Evolutionary conservation across 2,329 filamentous ascomycete genomes (phyloP).

Genomic region (Trichoderma sp.): DNA sequence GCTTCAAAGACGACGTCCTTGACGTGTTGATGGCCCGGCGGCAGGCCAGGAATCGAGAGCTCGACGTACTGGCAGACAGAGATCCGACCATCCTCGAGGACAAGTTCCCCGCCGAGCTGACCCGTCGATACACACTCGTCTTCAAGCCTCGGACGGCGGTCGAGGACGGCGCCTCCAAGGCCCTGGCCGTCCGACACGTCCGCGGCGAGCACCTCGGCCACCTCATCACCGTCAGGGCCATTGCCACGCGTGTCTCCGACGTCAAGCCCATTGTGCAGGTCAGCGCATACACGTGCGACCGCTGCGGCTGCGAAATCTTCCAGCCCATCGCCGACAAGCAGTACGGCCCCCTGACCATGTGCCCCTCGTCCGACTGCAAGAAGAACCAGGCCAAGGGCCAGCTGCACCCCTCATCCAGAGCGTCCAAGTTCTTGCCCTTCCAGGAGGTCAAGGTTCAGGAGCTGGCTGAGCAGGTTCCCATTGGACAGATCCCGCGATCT

Average conservation of each 20-base stretch:
- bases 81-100: slow-evolving; percentile 69
- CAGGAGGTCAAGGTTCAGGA: slow-evolving; percentile 99
- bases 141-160: slow-evolving; percentile 88
- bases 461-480: slow-evolving; percentile 98
- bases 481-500: slow-evolving; percentile 93
- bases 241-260: slow-evolving; percentile 92
- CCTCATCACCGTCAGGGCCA: slow-evolving; percentile 91
- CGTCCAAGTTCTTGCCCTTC: slow-evolving; percentile 95
- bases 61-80: slow-evolving; percentile 67
- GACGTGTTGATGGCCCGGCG: slow-evolving; percentile 96
- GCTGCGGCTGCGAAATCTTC: slow-evolving; percentile 96
- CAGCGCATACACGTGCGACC: slow-evolving; percentile 96
- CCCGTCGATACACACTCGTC: slow-evolving; percentile 89
- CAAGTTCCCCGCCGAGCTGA: slow-evolving; percentile 89
- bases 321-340: slow-evolving; percentile 91
- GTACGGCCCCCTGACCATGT: slow-evolving; percentile 83
- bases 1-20: slow-evolving; percentile 95
- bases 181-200: slow-evolving; percentile 88
- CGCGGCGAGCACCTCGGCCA: slow-evolving; percentile 89
- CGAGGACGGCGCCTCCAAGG: slow-evolving; percentile 62
- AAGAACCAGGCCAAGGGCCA: slow-evolving; percentile 91
- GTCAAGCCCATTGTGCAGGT: slow-evolving; percentile 98
- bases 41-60: slow-evolving; percentile 78
- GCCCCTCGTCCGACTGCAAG: slow-evolving; percentile 87
- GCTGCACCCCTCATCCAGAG: slow-evolving; percentile 89